Evolutionary conservation across 108 stramenopile species (phyloP), one percentile per base, ranked within the genome.

Genomic region (Cyclostephanos invisitatus): DNA sequence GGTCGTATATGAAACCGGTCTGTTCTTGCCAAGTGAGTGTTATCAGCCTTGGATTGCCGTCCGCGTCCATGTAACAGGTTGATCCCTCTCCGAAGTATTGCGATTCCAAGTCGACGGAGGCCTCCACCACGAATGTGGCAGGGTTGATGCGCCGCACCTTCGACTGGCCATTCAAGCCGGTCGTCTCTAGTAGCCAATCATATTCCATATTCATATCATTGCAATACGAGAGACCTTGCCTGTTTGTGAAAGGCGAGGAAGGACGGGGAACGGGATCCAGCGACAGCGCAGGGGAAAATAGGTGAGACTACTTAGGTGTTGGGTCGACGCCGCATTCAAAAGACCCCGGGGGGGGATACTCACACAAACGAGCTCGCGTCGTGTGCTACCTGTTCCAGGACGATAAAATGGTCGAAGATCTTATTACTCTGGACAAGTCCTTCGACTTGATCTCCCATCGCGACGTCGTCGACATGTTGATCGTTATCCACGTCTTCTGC

Each of bases 71-170:
- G 59, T 65, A 83, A 53, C 73, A 83, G 0, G 91, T 69, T 65
- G 91, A 80, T 38, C 94, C 94, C 73, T 95, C 94, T 24, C 84
- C 94, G 72, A 95, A 95, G 28, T 78, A 78, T 57, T 78, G 67
- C 7, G 22, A 20, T 2, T 82, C 70, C 50, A 91, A 83, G 21
- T 78, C 53, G 6, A 83, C 73, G 24, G 79, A 78, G 49, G 81
- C 29, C 17, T 87, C 53, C 6, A 85, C 85, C 17, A 89, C 64
- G 20, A 83, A 89, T 11, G 84, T 92, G 6, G 71, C 54, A 10
- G 86, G 81, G 64, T 95, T 84, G 51, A 95, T 79, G 44, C 78
- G 79, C 21, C 86, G 77, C 2, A 95, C 72, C 28, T 74, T 82
- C 9, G 91, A 92, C 51, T 81, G 50, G 5, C 86, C 85, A 68